Evolutionary conservation across 1,139 yeast species (phyloP).

Genomic region (Debaryomyces sp.): DNA sequence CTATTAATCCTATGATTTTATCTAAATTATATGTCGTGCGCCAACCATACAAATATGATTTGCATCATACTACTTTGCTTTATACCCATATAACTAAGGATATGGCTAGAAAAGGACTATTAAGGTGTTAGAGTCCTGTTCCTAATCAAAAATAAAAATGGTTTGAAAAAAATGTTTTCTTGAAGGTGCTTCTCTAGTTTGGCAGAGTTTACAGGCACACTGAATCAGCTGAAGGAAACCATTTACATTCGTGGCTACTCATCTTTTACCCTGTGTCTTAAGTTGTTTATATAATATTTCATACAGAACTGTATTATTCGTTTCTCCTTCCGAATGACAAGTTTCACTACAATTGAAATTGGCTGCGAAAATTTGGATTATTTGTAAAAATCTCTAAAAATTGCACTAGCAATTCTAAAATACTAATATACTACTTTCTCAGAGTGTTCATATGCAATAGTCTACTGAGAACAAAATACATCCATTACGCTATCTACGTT

Average conservation of each 20-base stretch:
- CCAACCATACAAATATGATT: not conserved
- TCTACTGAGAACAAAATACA: not conserved
- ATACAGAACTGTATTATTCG: not conserved
- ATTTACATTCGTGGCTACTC: no score
- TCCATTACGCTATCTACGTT: no score
- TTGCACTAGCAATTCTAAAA: not conserved
- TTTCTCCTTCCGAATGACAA: not conserved
- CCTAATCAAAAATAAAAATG: no score
- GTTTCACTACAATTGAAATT: not conserved
- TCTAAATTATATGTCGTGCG: not conserved
- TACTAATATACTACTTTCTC: no score
- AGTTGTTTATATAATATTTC: not conserved
- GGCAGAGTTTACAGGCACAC: no score
- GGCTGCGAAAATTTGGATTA: not conserved
- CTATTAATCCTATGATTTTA: not conserved
- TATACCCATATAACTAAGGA: no score
- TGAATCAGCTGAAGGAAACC: no score
- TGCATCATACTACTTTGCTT: no score
- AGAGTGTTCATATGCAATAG: not conserved
- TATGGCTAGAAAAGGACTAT: no score
- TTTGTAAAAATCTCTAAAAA: not conserved
- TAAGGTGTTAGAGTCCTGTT: no score
- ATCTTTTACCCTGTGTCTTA: not conserved
- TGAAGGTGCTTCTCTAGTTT: no score
- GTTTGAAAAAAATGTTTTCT: no score